Percentiles rank a stretch among this genome's conserved stretches.
phyloP scores from a whole-genome alignment of 2,329 filamentous ascomycete genomes.

The Dactylellina leptospora region DNA sequence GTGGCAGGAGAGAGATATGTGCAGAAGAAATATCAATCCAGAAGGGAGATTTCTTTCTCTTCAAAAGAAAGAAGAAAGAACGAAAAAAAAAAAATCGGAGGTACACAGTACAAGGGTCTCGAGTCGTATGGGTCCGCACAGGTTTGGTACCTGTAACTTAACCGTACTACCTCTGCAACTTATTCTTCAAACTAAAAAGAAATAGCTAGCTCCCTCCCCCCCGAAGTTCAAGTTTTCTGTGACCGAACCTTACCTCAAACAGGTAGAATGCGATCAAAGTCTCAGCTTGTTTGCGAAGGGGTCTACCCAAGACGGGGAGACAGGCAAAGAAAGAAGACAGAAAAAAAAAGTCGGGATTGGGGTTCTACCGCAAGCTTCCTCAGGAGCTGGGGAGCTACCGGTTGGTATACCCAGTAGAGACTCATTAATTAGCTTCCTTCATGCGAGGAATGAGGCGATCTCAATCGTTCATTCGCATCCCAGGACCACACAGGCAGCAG shows the following conservation, averaged over 20 bases:
- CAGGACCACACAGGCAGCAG: slow-evolving; percentile 41
- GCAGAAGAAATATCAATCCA: slow-evolving; percentile 16
- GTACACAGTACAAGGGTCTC: slow-evolving; percentile 49
- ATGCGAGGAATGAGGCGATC: slow-evolving; percentile 51
- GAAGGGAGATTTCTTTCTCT: too few relatives aligned
- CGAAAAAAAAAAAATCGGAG: slow-evolving; percentile 34
- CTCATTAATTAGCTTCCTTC: slow-evolving; percentile 29
- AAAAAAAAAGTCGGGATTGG: slow-evolving; percentile 10
- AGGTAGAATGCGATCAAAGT: slow-evolving; percentile 51
- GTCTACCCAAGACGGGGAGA: slow-evolving; percentile 51
- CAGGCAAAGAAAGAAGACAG: slow-evolving; percentile 40
- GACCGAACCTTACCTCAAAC: slow-evolving; percentile 52
- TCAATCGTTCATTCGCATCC: background rate
- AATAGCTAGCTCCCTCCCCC: slow-evolving; percentile 27
- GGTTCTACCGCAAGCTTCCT: slow-evolving; percentile 44
- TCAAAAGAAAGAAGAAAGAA: too few relatives aligned
- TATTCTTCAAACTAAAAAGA: slow-evolving; percentile 21
- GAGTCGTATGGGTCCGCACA: slow-evolving; percentile 44
- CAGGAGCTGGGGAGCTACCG: slow-evolving; percentile 33
- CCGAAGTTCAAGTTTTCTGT: too few relatives aligned
- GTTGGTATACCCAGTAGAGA: background rate
- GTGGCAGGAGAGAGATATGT: slow-evolving; percentile 22
- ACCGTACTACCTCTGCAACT: too few relatives aligned
- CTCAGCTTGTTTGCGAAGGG: slow-evolving; percentile 42
- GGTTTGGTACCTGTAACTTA: slow-evolving; percentile 50